These are phyloP conservation scores for Boletellus emodensis DNA, from an alignment of 768 basidiomycete species.

Conservation along the genomic window DNA sequence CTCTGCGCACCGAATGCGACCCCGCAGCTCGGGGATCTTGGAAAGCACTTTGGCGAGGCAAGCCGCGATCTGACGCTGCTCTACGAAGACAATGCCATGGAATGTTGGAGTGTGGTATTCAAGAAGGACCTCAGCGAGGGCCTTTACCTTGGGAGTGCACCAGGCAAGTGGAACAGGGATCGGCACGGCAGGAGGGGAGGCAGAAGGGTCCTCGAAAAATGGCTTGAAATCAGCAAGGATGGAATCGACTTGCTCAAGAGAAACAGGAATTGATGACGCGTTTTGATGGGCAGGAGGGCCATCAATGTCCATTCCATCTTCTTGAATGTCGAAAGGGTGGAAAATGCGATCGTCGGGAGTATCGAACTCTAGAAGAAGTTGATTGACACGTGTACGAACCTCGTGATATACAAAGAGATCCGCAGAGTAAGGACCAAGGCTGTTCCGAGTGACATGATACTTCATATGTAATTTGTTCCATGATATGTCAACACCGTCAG, in stretches of 20 bases:
- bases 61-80: slow-evolving; percentile 76
- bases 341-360: slow-evolving; percentile 15
- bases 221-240: slow-evolving; percentile 45
- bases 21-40: slow-evolving; percentile 53
- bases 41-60: slow-evolving; percentile 64
- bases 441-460: slow-evolving; percentile 55
- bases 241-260: slow-evolving; percentile 44
- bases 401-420: slow-evolving; percentile 68
- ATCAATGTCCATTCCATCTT: slow-evolving; percentile 29
- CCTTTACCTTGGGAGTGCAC: slow-evolving; percentile 70
- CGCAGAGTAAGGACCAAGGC: slow-evolving; percentile 71
- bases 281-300: slow-evolving; percentile 12
- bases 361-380: slow-evolving; percentile 33
- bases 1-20: slow-evolving; percentile 55
- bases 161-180: slow-evolving; percentile 50
- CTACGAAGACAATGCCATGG: slow-evolving; percentile 84
- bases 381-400: slow-evolving; percentile 46
- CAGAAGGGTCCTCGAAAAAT: slow-evolving; percentile 34
- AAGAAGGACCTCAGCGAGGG: slow-evolving; percentile 58
- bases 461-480: slow-evolving; percentile 60
- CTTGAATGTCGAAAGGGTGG: slow-evolving; percentile 15
- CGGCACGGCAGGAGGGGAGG: slow-evolving; percentile 31
- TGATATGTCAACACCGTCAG: slow-evolving; percentile 42
- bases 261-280: slow-evolving; percentile 31
- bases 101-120: slow-evolving; percentile 52